These are phyloP conservation scores for Coriolopsis trogii DNA, from an alignment of 1,284 basidiomycete species.

Conservation along the genomic window DNA sequence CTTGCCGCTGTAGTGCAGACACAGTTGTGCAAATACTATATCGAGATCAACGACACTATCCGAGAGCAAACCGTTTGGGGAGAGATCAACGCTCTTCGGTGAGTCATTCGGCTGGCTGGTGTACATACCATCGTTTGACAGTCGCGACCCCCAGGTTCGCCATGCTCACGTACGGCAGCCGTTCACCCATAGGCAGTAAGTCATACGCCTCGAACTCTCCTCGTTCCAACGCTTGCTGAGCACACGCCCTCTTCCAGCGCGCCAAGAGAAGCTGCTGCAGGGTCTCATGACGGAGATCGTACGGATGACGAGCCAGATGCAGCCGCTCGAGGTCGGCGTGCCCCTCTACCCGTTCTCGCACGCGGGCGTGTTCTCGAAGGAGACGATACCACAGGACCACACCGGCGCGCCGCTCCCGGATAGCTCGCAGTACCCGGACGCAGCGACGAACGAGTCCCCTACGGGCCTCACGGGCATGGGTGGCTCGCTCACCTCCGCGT, in stretches of 20 bases:
- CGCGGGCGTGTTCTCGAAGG: conserved; percentile 56
- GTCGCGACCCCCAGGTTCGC: conserved; percentile 55
- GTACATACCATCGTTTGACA: conserved; percentile 7
- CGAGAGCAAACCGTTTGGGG: conserved; percentile 79
- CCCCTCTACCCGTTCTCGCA: conserved; percentile 81
- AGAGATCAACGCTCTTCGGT: conserved; percentile 82
- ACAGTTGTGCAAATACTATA: conserved; percentile 81
- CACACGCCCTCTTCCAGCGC: conserved; percentile 46
- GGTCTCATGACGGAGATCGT: conserved; percentile 83
- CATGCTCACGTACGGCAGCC: conserved; percentile 76
- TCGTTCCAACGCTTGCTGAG: conserved; percentile 21
- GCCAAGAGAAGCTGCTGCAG: conserved; percentile 80
- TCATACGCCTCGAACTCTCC: conserved; percentile 19
- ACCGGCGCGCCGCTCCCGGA: conserved; percentile 37
- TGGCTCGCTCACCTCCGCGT: conserved; percentile 8
- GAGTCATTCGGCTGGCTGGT: conserved; percentile 17
- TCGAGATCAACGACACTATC: conserved; percentile 70
- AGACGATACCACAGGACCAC: conserved; percentile 26
- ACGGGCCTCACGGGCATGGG: conserved; percentile 17
- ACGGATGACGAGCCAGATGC: conserved; percentile 76
- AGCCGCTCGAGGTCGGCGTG: conserved; percentile 74
- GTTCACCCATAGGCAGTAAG: conserved; percentile 83
- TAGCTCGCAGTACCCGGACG: conserved; percentile 32
- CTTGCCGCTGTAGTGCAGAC: conserved; percentile 83
- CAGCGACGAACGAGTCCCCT: conserved; percentile 17